A percentile compares a stretch with the other conserved stretches of the same genome.
Conservation (phyloP, 106 monocot genomes). For the Dendrobium officinale region DNA sequence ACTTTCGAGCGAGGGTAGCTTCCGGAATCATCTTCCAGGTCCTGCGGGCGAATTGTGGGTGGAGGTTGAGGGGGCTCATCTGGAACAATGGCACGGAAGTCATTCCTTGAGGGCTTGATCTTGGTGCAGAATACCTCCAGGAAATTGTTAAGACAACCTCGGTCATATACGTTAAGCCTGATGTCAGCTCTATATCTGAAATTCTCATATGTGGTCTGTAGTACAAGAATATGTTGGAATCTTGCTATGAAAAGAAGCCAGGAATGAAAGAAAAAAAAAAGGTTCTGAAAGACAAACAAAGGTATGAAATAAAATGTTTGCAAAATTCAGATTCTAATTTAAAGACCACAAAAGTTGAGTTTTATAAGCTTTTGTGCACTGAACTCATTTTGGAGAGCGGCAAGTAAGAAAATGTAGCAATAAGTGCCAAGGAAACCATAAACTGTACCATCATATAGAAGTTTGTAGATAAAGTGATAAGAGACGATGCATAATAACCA, state of each 20-base stretch:
- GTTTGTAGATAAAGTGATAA: too few species aligned
- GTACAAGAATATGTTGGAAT: background rate
- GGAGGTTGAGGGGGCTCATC: constrained; percentile 26
- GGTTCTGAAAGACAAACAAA: background rate
- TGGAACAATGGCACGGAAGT: constrained; percentile 47
- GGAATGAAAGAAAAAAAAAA: background rate
- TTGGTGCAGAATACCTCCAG: constrained; percentile 68
- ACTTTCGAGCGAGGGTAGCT: constrained; percentile 69
- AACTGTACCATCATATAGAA: background rate
- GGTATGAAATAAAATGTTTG: background rate
- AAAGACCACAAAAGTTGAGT: background rate
- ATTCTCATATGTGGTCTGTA: constrained; percentile 94
- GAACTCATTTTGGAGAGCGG: too few species aligned
- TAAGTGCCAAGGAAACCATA: background rate
- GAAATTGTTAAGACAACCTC: constrained; percentile 68
- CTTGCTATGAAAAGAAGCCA: background rate
- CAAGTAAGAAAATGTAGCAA: too few species aligned
- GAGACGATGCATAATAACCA: too few species aligned
- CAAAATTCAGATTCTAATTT: background rate
- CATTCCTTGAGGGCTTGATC: constrained; percentile 57
- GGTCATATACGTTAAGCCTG: constrained; percentile 53
- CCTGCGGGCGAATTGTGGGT: constrained; percentile 8
- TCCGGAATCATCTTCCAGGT: constrained; percentile 36
- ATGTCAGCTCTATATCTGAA: constrained; percentile 76
- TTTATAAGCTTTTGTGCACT: background rate